A percentile compares a stretch with the other conserved stretches of the same genome.
phyloP scores from a whole-genome alignment of 768 basidiomycete genomes.

The Pleurotus ostreatus region DNA sequence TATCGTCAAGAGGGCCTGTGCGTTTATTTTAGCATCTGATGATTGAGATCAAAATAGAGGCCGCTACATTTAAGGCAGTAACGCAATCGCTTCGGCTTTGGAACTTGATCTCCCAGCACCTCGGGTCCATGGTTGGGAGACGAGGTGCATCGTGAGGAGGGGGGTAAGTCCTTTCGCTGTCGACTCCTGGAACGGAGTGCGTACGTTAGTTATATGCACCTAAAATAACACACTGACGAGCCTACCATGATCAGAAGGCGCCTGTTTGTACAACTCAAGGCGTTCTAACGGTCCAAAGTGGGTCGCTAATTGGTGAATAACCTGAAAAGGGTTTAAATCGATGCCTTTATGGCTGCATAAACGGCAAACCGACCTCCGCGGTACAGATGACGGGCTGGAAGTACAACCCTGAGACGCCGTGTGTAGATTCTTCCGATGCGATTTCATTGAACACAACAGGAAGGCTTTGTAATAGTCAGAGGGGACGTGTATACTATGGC shows the following conservation, averaged over 20 bases:
- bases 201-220: no score
- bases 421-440: conserved; percentile 39
- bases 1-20: conserved; percentile 63
- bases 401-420: conserved; percentile 27
- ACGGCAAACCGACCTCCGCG: conserved; percentile 40
- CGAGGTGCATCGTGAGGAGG: conserved; percentile 57
- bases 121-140: conserved; percentile 48
- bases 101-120: conserved; percentile 81
- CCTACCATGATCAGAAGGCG: conserved; percentile 13
- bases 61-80: conserved; percentile 59
- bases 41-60: background rate
- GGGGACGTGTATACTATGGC: no score
- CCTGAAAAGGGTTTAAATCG: conserved; percentile 27
- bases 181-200: background rate
- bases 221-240: background rate
- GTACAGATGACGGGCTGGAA: conserved; percentile 58
- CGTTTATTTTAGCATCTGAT: background rate
- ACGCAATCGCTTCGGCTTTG: conserved; percentile 72
- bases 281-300: conserved; percentile 66
- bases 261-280: conserved; percentile 32
- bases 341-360: background rate
- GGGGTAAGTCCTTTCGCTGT: conserved; percentile 27
- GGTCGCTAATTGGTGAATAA: conserved; percentile 44
- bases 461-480: conserved; percentile 26
- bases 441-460: conserved; percentile 53